phyloP scores from a whole-genome alignment of 2,329 filamentous ascomycete genomes.

The Clonostachys rhizophaga region DNA sequence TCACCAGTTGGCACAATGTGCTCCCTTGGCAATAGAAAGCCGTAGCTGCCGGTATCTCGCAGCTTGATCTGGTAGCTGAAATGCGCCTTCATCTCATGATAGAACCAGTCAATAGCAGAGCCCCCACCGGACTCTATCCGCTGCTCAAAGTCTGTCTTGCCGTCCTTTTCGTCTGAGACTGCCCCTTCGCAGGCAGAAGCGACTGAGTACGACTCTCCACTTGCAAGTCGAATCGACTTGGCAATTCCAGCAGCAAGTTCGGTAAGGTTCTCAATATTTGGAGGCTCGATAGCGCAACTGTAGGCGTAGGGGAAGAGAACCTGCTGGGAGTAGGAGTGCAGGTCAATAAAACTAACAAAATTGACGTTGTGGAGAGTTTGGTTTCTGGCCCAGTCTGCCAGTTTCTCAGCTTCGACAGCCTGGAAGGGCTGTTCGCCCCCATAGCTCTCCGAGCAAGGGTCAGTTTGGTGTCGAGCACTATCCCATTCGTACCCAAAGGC shows the following conservation, averaged over 20 bases:
- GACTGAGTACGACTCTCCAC: constrained; percentile 71
- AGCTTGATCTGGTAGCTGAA: constrained; percentile 95
- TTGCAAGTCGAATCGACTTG: constrained; percentile 81
- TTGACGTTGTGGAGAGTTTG: constrained; percentile 68
- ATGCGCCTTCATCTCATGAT: constrained; percentile 75
- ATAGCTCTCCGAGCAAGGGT: constrained; percentile 89
- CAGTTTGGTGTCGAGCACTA: constrained; percentile 55
- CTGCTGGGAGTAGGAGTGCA: constrained; percentile 95
- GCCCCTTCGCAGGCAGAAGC: constrained; percentile 84
- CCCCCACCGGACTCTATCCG: constrained; percentile 74
- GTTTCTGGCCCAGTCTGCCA: constrained; percentile 81
- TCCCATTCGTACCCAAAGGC: constrained; percentile 85
- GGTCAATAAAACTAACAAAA: constrained; percentile 82
- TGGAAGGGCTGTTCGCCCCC: constrained; percentile 81
- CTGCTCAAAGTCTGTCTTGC: constrained; percentile 5
- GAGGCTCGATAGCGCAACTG: constrained; percentile 72
- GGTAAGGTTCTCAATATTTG: constrained; percentile 85
- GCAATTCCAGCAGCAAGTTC: constrained; percentile 84
- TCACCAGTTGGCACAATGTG: constrained; percentile 86
- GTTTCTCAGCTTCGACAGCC: constrained; percentile 68
- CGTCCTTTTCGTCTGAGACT: constrained; percentile 27
- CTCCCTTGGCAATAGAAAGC: constrained; percentile 82
- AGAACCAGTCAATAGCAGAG: constrained; percentile 92
- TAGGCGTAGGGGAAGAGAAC: constrained; percentile 90
- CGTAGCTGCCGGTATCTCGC: constrained; percentile 88